Conservation (phyloP, 2,329 filamentous ascomycete species). For the Intubia oerlemansii region DNA sequence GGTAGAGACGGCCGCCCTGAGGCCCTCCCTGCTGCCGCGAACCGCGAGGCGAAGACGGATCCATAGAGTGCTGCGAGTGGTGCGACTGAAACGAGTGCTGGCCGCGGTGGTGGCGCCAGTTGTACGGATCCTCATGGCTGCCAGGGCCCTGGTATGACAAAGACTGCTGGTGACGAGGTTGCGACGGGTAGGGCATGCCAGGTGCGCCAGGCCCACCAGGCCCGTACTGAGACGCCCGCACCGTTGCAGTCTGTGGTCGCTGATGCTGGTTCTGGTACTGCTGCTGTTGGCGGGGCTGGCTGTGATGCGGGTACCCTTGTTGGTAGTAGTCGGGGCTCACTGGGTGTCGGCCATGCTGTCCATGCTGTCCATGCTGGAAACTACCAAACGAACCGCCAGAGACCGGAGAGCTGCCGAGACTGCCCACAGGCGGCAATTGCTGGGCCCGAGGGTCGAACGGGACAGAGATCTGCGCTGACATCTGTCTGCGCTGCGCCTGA, state of each 20-base stretch:
- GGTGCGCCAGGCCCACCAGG: slow-evolving; percentile 1
- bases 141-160: slow-evolving; percentile 13
- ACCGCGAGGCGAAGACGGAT: slow-evolving; percentile 6
- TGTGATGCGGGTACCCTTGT: no score
- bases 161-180: slow-evolving; percentile 13
- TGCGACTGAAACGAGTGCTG: slow-evolving; percentile 1
- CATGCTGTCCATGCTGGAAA: no score
- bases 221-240: slow-evolving; percentile 11
- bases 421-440: slow-evolving; percentile 11
- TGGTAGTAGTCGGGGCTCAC: no score
- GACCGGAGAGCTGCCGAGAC: slow-evolving; percentile 12
- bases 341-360: no score
- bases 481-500: slow-evolving; percentile 40
- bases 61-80: slow-evolving; percentile 2
- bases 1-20: slow-evolving; percentile 10
- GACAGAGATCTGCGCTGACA: slow-evolving; percentile 36
- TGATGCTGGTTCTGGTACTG: slow-evolving; percentile 5
- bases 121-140: slow-evolving; percentile 8
- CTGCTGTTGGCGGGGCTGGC: no score
- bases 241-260: slow-evolving; percentile 15
- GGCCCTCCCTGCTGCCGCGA: slow-evolving; percentile 2
- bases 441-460: slow-evolving; percentile 26
- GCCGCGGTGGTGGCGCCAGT: slow-evolving; percentile 11
- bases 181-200: slow-evolving; percentile 7
- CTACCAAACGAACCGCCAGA: no score